Evolutionary conservation across 805 yeast species (phyloP).

Genomic region (Wilhelminamyces savonicus): DNA sequence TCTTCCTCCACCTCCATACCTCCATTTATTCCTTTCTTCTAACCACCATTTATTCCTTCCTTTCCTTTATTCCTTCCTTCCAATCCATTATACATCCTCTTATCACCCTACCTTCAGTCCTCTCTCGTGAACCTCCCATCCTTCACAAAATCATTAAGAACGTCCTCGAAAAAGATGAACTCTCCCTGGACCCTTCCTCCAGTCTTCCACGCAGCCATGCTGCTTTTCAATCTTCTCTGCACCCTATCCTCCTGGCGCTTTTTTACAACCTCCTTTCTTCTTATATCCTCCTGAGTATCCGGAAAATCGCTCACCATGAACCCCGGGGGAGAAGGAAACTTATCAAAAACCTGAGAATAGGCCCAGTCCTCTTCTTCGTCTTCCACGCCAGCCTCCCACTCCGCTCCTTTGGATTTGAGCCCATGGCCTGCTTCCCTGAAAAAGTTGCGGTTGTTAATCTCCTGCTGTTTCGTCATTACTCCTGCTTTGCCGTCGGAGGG

Average conservation of each 20-base stretch:
- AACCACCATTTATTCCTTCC: too few species aligned
- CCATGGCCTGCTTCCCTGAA: slow-evolving; percentile 10
- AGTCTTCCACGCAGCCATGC: slow-evolving; percentile 10
- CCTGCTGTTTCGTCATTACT: slow-evolving; percentile 15
- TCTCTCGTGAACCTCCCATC: slow-evolving; percentile 4
- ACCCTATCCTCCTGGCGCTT: slow-evolving; percentile 21
- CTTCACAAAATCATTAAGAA: slow-evolving; percentile 23
- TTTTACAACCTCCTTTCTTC: slow-evolving; percentile 13
- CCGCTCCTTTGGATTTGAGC: slow-evolving; percentile 8
- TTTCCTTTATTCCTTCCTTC: too few species aligned
- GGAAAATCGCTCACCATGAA: slow-evolving; percentile 34
- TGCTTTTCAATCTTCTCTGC: slow-evolving; percentile 19
- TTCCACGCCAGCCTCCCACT: slow-evolving; percentile 1
- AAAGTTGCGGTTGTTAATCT: slow-evolving; percentile 10
- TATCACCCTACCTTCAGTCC: too few species aligned
- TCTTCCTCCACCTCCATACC: too few species aligned
- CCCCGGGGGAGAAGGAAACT: slow-evolving; percentile 35
- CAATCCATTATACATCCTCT: too few species aligned
- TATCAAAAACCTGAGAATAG: slow-evolving; percentile 27
- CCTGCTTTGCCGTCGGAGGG: too few species aligned
- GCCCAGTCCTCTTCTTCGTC: slow-evolving; percentile 13
- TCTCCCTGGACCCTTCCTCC: slow-evolving; percentile 17
- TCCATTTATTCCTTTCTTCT: too few species aligned
- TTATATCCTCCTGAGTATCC: slow-evolving; percentile 22
- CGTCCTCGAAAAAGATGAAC: slow-evolving; percentile 24